Base-by-base conservation (phyloP, 495 filamentous ascomycete species). In the Patellaria atrata region DNA sequence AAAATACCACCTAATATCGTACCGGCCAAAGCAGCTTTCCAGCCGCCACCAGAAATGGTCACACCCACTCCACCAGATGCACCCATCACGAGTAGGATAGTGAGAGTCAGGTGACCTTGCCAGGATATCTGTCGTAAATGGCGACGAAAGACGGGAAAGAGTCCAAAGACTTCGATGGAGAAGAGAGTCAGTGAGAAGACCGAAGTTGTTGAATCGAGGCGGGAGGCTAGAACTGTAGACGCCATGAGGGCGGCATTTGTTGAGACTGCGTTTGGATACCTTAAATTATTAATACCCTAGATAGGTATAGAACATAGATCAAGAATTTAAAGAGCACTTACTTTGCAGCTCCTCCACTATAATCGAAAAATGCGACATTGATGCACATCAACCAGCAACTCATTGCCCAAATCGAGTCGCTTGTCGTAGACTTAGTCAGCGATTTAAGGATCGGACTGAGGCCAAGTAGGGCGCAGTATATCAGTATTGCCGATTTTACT, bases 311-410 rank as follows among this genome's bases (percentile, higher is more conserved):
- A 33, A 35, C n/a, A 12, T 63, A 35, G 15, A 28, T 24, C 11
- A 28, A 38, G n/a, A 20, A 8, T 24, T 25, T 18, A 16, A 12
- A 7, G 11, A 20, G 42, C 40, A 65, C 70, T 45, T 74, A 74
- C 25, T 67, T 66, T 23, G 67, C 69, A 1, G 65, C 65, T 5
- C 68, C 77, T 47, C 73, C 75, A 17, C 84, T 78, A 49, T 96
- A 96, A 60, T 97, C 89, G 53, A 94, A 93, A 52, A 89, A 92
- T 55, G 93, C 84, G 46, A 94, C 80, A 57, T 97, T 96, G 59
- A 94, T 85, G 38, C 81, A 70, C 51, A 97, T 70, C 29, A 97
- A 65, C 77, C 82, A 91, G 56, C 76, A 82, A 43, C 80, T 84
- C 64, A 97, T 77, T 11, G 89, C 82, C 91, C 91, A 97, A 43